A percentile compares a stretch with the other conserved stretches of the same genome.
Conservation (phyloP, 495 filamentous ascomycete species). For the Hypoxylon fuscum region DNA sequence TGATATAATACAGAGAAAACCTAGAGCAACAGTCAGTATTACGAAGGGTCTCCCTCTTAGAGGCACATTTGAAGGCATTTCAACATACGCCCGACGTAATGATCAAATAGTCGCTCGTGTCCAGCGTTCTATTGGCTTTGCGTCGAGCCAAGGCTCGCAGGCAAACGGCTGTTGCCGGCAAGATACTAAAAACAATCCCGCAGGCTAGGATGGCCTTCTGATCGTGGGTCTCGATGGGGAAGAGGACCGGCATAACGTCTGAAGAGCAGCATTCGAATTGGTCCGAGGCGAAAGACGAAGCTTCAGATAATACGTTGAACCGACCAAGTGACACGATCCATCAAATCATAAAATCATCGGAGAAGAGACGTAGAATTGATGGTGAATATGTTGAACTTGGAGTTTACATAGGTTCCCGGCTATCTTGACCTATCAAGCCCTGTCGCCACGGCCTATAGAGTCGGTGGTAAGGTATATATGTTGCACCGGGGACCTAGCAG, state of each 20-base stretch:
- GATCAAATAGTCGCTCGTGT: conserved; percentile 43
- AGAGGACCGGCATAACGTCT: conserved; percentile 33
- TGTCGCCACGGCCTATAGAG: conserved; percentile 23
- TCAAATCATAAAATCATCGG: conserved; percentile 10
- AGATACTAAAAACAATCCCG: conserved; percentile 32
- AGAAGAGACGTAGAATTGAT: background rate
- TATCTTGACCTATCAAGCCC: conserved; percentile 20
- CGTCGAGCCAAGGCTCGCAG: conserved; percentile 37
- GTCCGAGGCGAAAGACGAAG: conserved; percentile 3
- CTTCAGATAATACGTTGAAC: conserved; percentile 8
- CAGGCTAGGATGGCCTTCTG: conserved; percentile 38
- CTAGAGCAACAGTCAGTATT: conserved; percentile 10
- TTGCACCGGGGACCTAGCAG: conserved; percentile 17
- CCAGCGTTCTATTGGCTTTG: conserved; percentile 31
- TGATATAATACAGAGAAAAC: conserved; percentile 35
- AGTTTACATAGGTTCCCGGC: conserved; percentile 18
- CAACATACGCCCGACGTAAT: conserved; percentile 42
- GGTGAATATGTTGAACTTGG: background rate
- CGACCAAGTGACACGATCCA: conserved; percentile 4
- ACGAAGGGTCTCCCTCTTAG: background rate
- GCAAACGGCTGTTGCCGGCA: conserved; percentile 30
- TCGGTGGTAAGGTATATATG: conserved; percentile 11
- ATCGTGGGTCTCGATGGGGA: conserved; percentile 40
- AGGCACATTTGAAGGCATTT: too few species aligned
- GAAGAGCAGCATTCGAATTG: conserved; percentile 22